A percentile compares a stretch with the other conserved stretches of the same genome.
Conservation (phyloP, 495 filamentous ascomycete genomes). For the Penicillium cataractarum region DNA sequence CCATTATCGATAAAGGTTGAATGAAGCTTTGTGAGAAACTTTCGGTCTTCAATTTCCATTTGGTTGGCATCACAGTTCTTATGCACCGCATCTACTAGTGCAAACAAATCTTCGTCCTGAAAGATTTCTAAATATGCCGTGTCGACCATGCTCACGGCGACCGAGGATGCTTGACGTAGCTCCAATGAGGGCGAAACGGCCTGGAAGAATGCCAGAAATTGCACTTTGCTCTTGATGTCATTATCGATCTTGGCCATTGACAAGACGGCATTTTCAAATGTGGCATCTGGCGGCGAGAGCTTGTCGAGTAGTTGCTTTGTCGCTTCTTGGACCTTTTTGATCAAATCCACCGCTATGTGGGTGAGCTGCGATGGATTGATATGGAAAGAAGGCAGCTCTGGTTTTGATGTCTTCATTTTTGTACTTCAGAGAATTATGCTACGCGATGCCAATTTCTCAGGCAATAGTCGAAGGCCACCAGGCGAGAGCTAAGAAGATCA, state of each 20-base stretch:
- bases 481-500: too few species aligned
- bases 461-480: too few species aligned
- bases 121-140: background rate
- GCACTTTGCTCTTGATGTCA: background rate
- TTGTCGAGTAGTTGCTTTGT: background rate
- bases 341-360: background rate
- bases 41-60: conserved; percentile 1
- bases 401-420: background rate
- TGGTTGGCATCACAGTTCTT: background rate
- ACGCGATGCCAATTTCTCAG: too few species aligned
- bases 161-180: conserved; percentile 9
- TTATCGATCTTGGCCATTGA: background rate
- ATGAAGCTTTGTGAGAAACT: conserved; percentile 1
- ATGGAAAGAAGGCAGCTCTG: background rate
- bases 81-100: background rate
- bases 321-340: background rate
- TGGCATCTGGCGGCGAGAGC: background rate
- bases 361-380: background rate
- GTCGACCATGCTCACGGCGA: conserved; percentile 12
- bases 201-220: background rate
- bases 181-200: conserved; percentile 6
- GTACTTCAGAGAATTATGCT: background rate
- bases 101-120: background rate
- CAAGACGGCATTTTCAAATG: background rate
- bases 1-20: background rate